Conservation (phyloP, 2,329 filamentous ascomycete species). For the Neofusicoccum sp. region DNA sequence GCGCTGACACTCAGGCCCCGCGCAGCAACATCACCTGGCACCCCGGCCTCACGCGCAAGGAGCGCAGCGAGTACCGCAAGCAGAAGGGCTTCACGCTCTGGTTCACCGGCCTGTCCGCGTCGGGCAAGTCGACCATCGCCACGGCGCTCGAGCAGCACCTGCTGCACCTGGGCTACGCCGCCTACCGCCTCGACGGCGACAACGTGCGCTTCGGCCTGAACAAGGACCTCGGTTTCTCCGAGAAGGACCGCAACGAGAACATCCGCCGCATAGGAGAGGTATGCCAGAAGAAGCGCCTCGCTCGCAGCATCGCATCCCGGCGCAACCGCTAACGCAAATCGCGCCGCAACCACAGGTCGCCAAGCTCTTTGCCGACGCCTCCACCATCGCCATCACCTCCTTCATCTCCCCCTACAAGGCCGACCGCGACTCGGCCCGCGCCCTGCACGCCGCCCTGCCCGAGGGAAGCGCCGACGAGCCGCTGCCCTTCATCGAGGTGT, state of each 20-base stretch:
- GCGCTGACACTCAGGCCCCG: constrained; percentile 20
- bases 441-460: constrained; percentile 68
- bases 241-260: constrained; percentile 94
- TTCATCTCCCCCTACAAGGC: constrained; percentile 96
- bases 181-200: constrained; percentile 96
- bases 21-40: constrained; percentile 89
- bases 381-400: constrained; percentile 85
- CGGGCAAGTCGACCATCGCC: constrained; percentile 95
- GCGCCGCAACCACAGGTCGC: constrained; percentile 62
- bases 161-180: constrained; percentile 77
- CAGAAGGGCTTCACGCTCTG: constrained; percentile 95
- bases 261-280: constrained; percentile 91
- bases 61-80: constrained; percentile 74
- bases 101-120: constrained; percentile 95
- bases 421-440: constrained; percentile 80
- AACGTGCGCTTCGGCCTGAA: constrained; percentile 98
- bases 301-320: background rate
- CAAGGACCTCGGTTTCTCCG: constrained; percentile 94
- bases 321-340: background rate
- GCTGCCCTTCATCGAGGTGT: constrained; percentile 91
- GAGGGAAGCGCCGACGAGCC: constrained; percentile 55
- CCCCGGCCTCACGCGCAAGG: constrained; percentile 73
- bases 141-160: constrained; percentile 97
- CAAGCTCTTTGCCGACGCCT: constrained; percentile 91
- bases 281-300: constrained; percentile 11